A percentile compares a stretch with the other conserved stretches of the same genome.
Evolutionary conservation across 768 basidiomycete genomes (phyloP).

Genomic region (Serendipita sp.): DNA sequence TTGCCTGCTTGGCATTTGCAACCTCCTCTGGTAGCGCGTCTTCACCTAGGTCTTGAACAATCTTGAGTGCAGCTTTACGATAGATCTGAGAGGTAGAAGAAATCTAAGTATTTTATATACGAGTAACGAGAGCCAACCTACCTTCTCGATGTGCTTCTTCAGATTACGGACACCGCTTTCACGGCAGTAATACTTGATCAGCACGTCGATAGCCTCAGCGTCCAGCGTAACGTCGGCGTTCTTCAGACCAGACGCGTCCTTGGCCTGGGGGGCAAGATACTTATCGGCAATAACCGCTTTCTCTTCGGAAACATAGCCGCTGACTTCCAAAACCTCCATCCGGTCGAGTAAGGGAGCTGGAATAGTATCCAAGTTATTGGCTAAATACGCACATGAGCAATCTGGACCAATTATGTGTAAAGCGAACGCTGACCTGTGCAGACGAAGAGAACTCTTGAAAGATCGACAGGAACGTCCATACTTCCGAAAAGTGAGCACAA

Average conservation of each 20-base stretch:
- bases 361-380: constrained; percentile 85
- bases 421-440: constrained; percentile 46
- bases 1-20: constrained; percentile 19
- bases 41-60: constrained; percentile 83
- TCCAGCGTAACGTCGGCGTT: constrained; percentile 70
- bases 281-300: constrained; percentile 74
- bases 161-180: constrained; percentile 93
- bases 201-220: constrained; percentile 56
- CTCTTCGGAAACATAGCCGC: constrained; percentile 87
- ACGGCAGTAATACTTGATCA: constrained; percentile 94
- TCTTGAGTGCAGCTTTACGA: constrained; percentile 83
- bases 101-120: not conserved
- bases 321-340: constrained; percentile 93
- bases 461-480: constrained; percentile 92
- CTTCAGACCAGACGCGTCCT: constrained; percentile 74
- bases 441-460: constrained; percentile 91
- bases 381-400: constrained; percentile 18
- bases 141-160: constrained; percentile 99
- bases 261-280: constrained; percentile 87
- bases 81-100: constrained; percentile 48
- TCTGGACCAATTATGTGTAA: not conserved
- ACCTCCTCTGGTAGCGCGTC: constrained; percentile 60
- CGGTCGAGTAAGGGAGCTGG: constrained; percentile 86
- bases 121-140: constrained; percentile 17
- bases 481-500: constrained; percentile 24